A percentile compares a stretch with the other conserved stretches of the same genome.
Evolutionary conservation across 495 filamentous ascomycete species (phyloP).

Genomic region (Xylaria sp.): DNA sequence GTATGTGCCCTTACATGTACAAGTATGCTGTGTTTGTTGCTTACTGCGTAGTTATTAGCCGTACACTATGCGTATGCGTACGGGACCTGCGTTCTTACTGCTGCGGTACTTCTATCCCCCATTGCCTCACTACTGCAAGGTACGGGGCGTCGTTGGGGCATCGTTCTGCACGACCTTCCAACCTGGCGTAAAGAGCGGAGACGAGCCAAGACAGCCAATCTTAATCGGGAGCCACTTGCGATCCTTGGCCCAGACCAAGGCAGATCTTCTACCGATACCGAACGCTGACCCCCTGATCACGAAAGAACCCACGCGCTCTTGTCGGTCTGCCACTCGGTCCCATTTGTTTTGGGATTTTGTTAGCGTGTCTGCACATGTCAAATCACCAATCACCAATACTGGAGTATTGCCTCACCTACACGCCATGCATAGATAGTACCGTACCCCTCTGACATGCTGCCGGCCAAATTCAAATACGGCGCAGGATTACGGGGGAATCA

Average conservation of each 20-base stretch:
- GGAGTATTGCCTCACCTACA: neutral
- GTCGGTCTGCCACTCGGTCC: conserved; percentile 21
- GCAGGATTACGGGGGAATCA: conserved; percentile 9
- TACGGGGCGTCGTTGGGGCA: conserved; percentile 17
- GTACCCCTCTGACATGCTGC: conserved; percentile 19
- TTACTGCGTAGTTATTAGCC: too few species aligned
- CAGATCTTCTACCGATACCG: conserved; percentile 21
- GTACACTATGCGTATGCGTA: too few species aligned
- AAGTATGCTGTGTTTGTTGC: neutral
- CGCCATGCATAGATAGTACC: too few species aligned
- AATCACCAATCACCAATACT: conserved; percentile 1
- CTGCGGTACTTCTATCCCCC: conserved; percentile 8
- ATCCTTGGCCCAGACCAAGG: conserved; percentile 18
- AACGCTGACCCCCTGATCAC: conserved; percentile 4
- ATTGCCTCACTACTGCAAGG: conserved; percentile 27
- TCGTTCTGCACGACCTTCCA: conserved; percentile 26
- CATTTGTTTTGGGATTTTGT: conserved; percentile 20
- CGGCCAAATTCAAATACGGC: neutral
- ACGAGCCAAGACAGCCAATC: conserved; percentile 27
- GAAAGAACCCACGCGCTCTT: neutral
- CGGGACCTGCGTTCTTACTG: conserved; percentile 13
- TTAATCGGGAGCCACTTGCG: conserved; percentile 23
- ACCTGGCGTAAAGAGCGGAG: conserved; percentile 6
- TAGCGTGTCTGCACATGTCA: neutral
- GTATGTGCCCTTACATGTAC: too few species aligned